These are phyloP conservation scores for Russula olivacea DNA, from an alignment of 768 basidiomycete species.

Conservation along the genomic window DNA sequence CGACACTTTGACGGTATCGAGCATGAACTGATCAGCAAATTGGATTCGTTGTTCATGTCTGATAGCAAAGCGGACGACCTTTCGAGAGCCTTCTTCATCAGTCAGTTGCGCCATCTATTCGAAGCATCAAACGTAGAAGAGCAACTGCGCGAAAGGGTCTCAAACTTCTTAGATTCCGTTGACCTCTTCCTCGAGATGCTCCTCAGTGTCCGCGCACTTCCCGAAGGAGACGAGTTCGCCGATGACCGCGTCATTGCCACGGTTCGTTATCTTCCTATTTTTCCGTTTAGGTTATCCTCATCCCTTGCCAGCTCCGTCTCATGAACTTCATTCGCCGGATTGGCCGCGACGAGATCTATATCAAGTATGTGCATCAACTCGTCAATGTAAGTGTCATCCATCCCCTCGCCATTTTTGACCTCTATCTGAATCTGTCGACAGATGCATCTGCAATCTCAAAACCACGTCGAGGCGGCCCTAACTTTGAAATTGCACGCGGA, in stretches of 20 bases:
- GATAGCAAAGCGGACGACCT: conserved; percentile 89
- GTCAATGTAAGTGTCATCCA: conserved; percentile 58
- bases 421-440: conserved; percentile 30
- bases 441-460: conserved; percentile 86
- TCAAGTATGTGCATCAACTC: conserved; percentile 93
- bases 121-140: conserved; percentile 78
- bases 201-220: conserved; percentile 79
- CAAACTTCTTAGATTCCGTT: conserved; percentile 80
- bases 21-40: conserved; percentile 83
- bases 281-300: background rate
- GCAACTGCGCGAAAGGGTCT: conserved; percentile 68
- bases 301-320: conserved; percentile 54
- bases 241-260: conserved; percentile 94
- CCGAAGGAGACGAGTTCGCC: conserved; percentile 88
- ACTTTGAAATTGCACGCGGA: conserved; percentile 93
- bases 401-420: background rate
- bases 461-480: conserved; percentile 88
- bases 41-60: conserved; percentile 90
- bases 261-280: conserved; percentile 34
- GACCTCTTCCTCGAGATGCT: conserved; percentile 90
- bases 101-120: conserved; percentile 85
- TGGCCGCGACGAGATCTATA: conserved; percentile 88
- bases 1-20: conserved; percentile 87
- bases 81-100: conserved; percentile 88
- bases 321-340: conserved; percentile 94